A percentile compares a stretch with the other conserved stretches of the same genome.
Conservation (phyloP, 192 early-diverging fungal species). For the Entomortierella beljakovae region DNA sequence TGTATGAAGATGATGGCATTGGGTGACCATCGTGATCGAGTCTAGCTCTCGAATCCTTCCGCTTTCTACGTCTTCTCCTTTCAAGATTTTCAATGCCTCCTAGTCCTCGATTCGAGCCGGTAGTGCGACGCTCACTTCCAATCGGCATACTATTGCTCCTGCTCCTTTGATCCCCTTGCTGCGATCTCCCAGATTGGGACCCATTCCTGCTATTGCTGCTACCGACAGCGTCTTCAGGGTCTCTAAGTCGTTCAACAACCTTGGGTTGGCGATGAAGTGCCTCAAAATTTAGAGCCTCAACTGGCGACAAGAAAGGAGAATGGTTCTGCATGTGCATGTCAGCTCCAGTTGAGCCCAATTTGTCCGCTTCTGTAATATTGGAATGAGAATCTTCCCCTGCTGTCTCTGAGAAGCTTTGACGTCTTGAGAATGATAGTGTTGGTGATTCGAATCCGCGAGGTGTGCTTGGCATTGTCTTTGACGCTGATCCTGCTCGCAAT, state of each 20-base stretch:
- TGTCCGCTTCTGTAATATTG: background rate
- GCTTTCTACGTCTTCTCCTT: conserved; percentile 8
- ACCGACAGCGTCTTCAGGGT: background rate
- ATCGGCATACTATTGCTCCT: conserved; percentile 4
- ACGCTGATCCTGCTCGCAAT: conserved; percentile 32
- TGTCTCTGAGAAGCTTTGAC: conserved; percentile 43
- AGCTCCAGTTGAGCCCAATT: too few relatives aligned
- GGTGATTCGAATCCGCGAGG: conserved; percentile 49
- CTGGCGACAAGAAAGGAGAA: conserved; percentile 25
- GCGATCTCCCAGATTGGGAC: conserved; percentile 9
- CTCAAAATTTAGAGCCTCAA: conserved; percentile 37
- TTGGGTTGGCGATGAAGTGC: conserved; percentile 25
- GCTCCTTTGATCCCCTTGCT: conserved; percentile 3
- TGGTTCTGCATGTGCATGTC: background rate
- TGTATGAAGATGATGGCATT: conserved; percentile 3
- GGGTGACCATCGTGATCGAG: background rate
- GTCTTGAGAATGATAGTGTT: conserved; percentile 29
- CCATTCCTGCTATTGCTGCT: background rate
- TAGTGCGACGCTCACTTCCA: background rate
- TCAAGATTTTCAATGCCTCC: background rate
- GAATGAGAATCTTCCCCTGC: conserved; percentile 9
- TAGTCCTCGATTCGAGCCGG: background rate
- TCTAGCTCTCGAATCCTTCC: background rate
- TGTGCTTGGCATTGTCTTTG: conserved; percentile 39
- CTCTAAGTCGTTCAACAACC: conserved; percentile 18